Conservation (phyloP, 306 rosid genomes). For the Chamaecrista fasciculata region DNA sequence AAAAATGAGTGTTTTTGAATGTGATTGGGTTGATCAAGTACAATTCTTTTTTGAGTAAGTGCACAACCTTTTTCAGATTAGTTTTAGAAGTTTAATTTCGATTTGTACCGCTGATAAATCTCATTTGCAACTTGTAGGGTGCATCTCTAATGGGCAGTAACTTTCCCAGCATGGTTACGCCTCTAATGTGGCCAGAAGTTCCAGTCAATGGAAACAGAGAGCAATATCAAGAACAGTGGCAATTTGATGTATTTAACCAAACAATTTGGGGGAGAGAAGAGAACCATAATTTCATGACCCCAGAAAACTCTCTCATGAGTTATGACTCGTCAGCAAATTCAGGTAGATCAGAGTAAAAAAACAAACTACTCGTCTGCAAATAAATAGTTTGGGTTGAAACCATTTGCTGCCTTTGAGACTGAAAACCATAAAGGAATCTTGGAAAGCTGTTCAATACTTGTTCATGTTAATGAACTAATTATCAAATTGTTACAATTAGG, state of each 20-base stretch:
- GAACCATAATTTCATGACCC: slow-evolving; percentile 57
- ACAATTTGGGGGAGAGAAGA: slow-evolving; percentile 70
- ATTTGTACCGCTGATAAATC: slow-evolving; percentile 6
- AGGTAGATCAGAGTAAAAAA: slow-evolving; percentile 57
- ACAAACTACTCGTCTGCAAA: too few species aligned
- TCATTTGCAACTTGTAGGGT: slow-evolving; percentile 49
- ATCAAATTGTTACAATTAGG: neutral
- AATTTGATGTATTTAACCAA: slow-evolving; percentile 58
- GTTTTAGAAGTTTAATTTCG: neutral
- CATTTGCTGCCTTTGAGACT: neutral
- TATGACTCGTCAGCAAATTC: slow-evolving; percentile 78
- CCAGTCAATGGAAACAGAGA: slow-evolving; percentile 56
- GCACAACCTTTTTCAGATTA: slow-evolving; percentile 19
- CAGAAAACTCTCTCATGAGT: slow-evolving; percentile 72
- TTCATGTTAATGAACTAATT: neutral
- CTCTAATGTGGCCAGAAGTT: slow-evolving; percentile 68
- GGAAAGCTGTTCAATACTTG: slow-evolving; percentile 18
- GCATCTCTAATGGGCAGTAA: slow-evolving; percentile 53
- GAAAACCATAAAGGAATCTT: slow-evolving; percentile 11
- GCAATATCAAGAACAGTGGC: slow-evolving; percentile 77
- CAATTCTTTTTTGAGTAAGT: slow-evolving; percentile 2
- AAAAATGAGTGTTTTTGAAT: slow-evolving; percentile 19
- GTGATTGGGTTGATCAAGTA: slow-evolving; percentile 5
- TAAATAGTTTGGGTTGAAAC: neutral
- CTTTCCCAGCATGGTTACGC: slow-evolving; percentile 57